These are phyloP conservation scores for Kwoniella shivajii DNA, from an alignment of 1,284 basidiomycete species.

Conservation along the genomic window DNA sequence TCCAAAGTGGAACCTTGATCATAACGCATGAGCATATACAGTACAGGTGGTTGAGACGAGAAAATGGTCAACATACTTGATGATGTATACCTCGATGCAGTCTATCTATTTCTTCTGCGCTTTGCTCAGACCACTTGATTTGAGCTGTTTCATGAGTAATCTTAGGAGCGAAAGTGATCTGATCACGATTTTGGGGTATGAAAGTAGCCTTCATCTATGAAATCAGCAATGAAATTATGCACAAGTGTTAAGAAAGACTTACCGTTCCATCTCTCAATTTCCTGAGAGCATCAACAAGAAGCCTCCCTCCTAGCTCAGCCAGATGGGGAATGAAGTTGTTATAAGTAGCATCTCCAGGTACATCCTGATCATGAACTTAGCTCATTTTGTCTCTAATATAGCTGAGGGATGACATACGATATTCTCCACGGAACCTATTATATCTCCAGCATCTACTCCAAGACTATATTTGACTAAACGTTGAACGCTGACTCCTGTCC, in stretches of 20 bases:
- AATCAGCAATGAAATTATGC: neutral
- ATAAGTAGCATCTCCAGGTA: conserved; percentile 60
- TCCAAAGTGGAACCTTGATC: conserved; percentile 47
- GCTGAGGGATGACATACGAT: conserved; percentile 41
- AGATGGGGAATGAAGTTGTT: conserved; percentile 63
- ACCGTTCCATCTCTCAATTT: conserved; percentile 65
- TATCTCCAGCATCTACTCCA: conserved; percentile 55
- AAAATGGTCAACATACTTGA: conserved; percentile 60
- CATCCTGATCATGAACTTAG: neutral
- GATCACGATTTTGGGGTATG: conserved; percentile 56
- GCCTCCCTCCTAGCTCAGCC: conserved; percentile 65
- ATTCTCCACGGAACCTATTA: conserved; percentile 42
- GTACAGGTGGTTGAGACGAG: neutral
- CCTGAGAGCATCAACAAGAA: conserved; percentile 71
- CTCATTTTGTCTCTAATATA: neutral
- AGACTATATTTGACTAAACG: conserved; percentile 43
- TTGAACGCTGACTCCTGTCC: conserved; percentile 71
- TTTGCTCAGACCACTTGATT: conserved; percentile 63
- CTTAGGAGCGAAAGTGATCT: conserved; percentile 63
- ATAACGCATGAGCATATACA: neutral
- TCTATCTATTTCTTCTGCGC: conserved; percentile 62
- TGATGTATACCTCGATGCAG: conserved; percentile 72
- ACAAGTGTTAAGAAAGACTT: conserved; percentile 19
- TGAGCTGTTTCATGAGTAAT: conserved; percentile 63
- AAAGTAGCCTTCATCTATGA: conserved; percentile 55